Evolutionary conservation across 345 rosid genomes (phyloP).

Genomic region (Citrus mangshanensis): DNA sequence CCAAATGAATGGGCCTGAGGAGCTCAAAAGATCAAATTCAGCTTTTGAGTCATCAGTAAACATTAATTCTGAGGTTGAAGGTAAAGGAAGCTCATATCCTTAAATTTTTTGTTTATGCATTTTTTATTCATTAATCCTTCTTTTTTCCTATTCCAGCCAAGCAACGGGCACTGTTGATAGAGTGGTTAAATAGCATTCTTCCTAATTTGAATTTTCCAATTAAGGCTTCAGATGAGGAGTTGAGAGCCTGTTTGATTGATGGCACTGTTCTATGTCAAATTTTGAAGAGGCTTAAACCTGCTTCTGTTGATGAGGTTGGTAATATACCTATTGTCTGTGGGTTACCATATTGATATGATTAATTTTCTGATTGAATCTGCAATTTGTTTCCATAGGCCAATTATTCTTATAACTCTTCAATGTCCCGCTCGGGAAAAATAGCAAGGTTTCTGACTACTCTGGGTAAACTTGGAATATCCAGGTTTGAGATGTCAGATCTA

Average conservation of each 20-base stretch:
- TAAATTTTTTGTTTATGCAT: not conserved
- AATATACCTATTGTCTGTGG: not conserved
- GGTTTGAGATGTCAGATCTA: conserved; percentile 61
- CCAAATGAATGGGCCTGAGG: conserved; percentile 10
- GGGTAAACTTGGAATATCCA: conserved; percentile 67
- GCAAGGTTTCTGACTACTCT: conserved; percentile 52
- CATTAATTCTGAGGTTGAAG: conserved; percentile 24
- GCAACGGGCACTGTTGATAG: conserved; percentile 33
- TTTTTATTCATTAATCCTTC: not conserved
- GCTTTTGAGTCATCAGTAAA: conserved; percentile 15
- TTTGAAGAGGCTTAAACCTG: conserved; percentile 43
- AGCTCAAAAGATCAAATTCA: conserved; percentile 21
- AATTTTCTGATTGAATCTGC: conserved; percentile 10
- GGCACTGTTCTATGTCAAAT: conserved; percentile 41
- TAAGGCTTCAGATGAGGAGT: conserved; percentile 49
- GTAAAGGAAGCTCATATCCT: conserved; percentile 13
- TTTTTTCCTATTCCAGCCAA: conserved; percentile 28
- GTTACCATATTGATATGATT: conserved; percentile 6
- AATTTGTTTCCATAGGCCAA: conserved; percentile 42
- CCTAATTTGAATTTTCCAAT: conserved; percentile 35
- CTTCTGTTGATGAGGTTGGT: conserved; percentile 43
- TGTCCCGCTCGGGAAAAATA: conserved; percentile 41
- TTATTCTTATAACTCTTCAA: conserved; percentile 29
- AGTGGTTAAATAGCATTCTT: conserved; percentile 47
- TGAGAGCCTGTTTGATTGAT: conserved; percentile 44